Percentiles rank a stretch among this genome's conserved stretches.
Conservation (phyloP, 164 flowering plant genomes). For the Berberis vulgaris region DNA sequence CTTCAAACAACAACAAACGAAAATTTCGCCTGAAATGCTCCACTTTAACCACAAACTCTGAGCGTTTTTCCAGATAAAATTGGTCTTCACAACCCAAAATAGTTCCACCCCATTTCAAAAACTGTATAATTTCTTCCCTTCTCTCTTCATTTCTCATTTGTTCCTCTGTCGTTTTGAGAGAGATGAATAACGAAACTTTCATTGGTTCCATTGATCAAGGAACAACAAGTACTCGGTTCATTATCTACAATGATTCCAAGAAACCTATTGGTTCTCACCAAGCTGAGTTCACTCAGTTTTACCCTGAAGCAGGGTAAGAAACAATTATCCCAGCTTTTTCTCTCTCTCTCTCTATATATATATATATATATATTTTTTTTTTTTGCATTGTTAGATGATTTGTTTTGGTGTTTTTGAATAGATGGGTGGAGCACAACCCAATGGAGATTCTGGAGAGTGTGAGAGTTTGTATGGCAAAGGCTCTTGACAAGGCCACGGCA, state of each 20-base stretch:
- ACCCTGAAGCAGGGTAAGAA: conserved; percentile 72
- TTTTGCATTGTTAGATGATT: not conserved
- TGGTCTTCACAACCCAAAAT: too few relatives aligned
- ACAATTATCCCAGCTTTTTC: not conserved
- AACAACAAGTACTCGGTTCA: conserved; percentile 87
- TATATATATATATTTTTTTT: too few relatives aligned
- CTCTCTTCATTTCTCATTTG: too few relatives aligned
- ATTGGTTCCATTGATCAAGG: conserved; percentile 94
- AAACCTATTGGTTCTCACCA: conserved; percentile 75
- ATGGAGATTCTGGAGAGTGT: conserved; percentile 89
- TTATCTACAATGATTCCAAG: conserved; percentile 57
- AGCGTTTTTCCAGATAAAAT: too few relatives aligned
- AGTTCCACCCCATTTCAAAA: too few relatives aligned
- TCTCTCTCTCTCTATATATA: not conserved
- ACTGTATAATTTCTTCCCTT: too few relatives aligned
- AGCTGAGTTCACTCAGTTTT: conserved; percentile 86
- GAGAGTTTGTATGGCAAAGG: conserved; percentile 67
- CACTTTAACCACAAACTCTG: too few relatives aligned
- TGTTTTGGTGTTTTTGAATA: conserved; percentile 13
- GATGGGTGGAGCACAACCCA: conserved; percentile 99
- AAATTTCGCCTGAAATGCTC: too few relatives aligned
- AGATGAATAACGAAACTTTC: conserved; percentile 18
- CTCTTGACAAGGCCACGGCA: conserved; percentile 83
- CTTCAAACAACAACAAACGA: too few relatives aligned
- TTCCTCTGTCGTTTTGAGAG: not conserved